These are phyloP conservation scores for Ogataea saltuana DNA, from an alignment of 805 yeast genomes.

Conservation along the genomic window DNA sequence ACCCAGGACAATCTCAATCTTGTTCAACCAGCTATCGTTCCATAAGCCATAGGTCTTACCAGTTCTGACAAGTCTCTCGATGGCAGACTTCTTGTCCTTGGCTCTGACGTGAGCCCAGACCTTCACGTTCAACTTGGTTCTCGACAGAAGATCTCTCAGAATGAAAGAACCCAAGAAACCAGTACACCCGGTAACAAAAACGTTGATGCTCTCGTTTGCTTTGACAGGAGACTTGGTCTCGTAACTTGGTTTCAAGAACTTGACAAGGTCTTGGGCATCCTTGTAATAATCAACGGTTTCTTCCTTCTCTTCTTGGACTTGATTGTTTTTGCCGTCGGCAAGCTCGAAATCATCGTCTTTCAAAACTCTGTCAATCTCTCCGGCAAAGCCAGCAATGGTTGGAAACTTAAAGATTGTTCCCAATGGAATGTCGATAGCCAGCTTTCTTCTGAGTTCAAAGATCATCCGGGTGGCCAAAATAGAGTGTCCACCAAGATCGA, in stretches of 20 bases:
- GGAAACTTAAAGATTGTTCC: conserved; percentile 91
- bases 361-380: conserved; percentile 61
- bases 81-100: conserved; percentile 59
- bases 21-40: conserved; percentile 57
- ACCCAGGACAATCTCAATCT: conserved; percentile 76
- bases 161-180: conserved; percentile 95
- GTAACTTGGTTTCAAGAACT: conserved; percentile 45
- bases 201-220: conserved; percentile 35
- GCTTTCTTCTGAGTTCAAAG: conserved; percentile 78
- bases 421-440: conserved; percentile 80
- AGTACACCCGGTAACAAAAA: conserved; percentile 92
- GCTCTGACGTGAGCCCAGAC: conserved; percentile 94
- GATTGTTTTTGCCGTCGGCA: conserved; percentile 37
- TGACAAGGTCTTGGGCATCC: conserved; percentile 65
- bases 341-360: conserved; percentile 50
- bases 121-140: conserved; percentile 50
- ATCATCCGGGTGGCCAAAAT: conserved; percentile 97
- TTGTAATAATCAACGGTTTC: conserved; percentile 55
- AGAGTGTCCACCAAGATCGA: conserved; percentile 97
- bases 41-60: conserved; percentile 83
- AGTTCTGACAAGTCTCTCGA: conserved; percentile 72
- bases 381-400: conserved; percentile 76
- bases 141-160: conserved; percentile 68
- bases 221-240: conserved; percentile 40
- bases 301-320: conserved; percentile 28